Conservation (phyloP, 352 stramenopile genomes). For the Globisporangium cylindrosporum region DNA sequence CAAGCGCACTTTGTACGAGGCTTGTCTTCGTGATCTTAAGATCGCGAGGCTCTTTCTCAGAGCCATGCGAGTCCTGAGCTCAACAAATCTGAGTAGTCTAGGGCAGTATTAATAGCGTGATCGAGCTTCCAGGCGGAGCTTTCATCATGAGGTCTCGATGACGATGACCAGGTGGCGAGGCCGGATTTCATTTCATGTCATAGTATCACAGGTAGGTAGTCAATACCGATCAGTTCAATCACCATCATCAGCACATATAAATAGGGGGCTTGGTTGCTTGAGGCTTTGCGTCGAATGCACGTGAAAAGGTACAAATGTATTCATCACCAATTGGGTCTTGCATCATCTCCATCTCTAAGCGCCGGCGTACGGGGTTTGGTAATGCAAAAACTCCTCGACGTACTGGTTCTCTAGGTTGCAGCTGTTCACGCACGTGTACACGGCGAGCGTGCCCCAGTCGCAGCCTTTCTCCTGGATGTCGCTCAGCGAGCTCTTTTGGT, state of each 20-base stretch:
- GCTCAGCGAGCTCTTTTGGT: conserved; percentile 55
- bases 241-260: background rate
- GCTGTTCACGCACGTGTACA: conserved; percentile 92
- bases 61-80: background rate
- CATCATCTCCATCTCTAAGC: conserved; percentile 13
- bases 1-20: background rate
- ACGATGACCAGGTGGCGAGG: conserved; percentile 4
- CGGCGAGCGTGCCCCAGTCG: conserved; percentile 90
- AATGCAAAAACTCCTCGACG: conserved; percentile 73
- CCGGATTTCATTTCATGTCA: background rate
- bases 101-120: conserved; percentile 2
- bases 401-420: conserved; percentile 62
- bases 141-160: background rate
- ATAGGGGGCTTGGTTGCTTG: background rate
- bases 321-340: background rate
- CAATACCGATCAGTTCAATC: background rate
- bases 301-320: background rate
- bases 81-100: background rate
- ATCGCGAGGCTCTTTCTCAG: background rate
- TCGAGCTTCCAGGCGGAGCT: background rate
- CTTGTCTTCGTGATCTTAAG: background rate
- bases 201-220: background rate
- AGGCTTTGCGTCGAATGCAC: background rate
- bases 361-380: conserved; percentile 66
- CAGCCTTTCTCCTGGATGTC: conserved; percentile 61